phyloP scores from a whole-genome alignment of 768 basidiomycete species.

The Gloeophyllum trabeum region DNA sequence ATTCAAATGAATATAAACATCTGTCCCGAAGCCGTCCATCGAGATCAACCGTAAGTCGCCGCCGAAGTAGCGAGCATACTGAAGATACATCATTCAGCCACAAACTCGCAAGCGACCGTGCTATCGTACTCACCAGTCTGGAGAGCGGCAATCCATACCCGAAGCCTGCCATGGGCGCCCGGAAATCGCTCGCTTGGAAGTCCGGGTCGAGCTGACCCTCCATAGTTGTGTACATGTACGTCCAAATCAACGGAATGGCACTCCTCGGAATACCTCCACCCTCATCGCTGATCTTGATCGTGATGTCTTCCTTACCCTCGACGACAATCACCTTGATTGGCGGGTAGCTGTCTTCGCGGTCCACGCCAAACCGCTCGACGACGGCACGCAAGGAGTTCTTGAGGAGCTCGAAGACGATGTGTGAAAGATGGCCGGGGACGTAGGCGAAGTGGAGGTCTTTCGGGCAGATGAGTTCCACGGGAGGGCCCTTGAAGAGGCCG shows the following conservation, averaged over 20 bases:
- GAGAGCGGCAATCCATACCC: constrained; percentile 91
- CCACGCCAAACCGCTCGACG: constrained; percentile 83
- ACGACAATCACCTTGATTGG: constrained; percentile 93
- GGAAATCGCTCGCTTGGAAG: constrained; percentile 81
- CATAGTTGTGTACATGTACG: constrained; percentile 95
- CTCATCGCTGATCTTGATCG: constrained; percentile 97
- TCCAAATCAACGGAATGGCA: constrained; percentile 94
- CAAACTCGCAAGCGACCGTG: constrained; percentile 1
- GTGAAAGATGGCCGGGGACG: constrained; percentile 92
- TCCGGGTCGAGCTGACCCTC: constrained; percentile 62
- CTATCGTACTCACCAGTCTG: constrained; percentile 51
- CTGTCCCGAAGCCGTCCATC: constrained; percentile 98
- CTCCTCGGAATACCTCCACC: constrained; percentile 88
- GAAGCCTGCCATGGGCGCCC: constrained; percentile 96
- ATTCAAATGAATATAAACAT: constrained; percentile 89
- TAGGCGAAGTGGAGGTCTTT: constrained; percentile 80
- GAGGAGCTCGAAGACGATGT: constrained; percentile 93
- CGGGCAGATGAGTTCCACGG: constrained; percentile 94
- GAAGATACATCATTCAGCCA: constrained; percentile 1
- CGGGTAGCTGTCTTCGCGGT: constrained; percentile 69
- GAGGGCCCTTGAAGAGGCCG: constrained; percentile 91
- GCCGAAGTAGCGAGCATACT: constrained; percentile 95
- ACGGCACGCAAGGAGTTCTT: constrained; percentile 97
- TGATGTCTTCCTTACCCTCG: constrained; percentile 97
- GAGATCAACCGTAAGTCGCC: constrained; percentile 89